These are phyloP conservation scores for Echites panduratus DNA, from an alignment of 257 asterid species.

Conservation along the genomic window DNA sequence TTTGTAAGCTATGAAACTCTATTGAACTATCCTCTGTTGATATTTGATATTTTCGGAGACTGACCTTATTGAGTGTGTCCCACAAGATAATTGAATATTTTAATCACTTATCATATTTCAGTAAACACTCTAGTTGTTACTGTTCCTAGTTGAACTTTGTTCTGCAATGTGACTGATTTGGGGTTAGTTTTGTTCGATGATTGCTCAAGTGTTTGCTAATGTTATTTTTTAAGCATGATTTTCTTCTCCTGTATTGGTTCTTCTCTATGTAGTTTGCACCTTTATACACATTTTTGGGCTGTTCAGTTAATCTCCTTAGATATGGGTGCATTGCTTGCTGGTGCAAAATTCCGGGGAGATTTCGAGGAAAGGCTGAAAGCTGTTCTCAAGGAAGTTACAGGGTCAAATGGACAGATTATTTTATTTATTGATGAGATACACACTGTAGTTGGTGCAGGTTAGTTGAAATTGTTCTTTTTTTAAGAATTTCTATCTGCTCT, in stretches of 20 bases:
- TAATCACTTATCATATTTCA: background rate
- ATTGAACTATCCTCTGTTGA: background rate
- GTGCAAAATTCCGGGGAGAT: conserved; percentile 89
- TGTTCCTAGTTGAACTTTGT: background rate
- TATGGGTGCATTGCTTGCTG: conserved; percentile 94
- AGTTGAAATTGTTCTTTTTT: conserved; percentile 7
- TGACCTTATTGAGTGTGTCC: background rate
- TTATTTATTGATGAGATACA: conserved; percentile 91
- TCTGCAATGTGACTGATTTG: background rate
- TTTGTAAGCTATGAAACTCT: background rate
- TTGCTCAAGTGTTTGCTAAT: background rate
- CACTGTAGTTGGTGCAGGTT: conserved; percentile 97
- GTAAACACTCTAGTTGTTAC: background rate
- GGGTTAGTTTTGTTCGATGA: background rate
- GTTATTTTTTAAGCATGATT: background rate
- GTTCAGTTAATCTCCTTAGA: conserved; percentile 77
- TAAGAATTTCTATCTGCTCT: background rate
- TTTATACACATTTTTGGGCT: conserved; percentile 7
- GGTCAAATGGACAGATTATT: conserved; percentile 86
- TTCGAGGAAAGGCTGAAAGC: conserved; percentile 94
- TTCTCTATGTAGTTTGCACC: conserved; percentile 11
- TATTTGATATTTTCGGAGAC: background rate
- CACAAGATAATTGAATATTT: background rate
- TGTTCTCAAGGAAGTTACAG: conserved; percentile 77
- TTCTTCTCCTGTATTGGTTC: conserved; percentile 4